Evolutionary conservation across 2,329 filamentous ascomycete genomes (phyloP).

Genomic region (Cryphonectria radicalis): DNA sequence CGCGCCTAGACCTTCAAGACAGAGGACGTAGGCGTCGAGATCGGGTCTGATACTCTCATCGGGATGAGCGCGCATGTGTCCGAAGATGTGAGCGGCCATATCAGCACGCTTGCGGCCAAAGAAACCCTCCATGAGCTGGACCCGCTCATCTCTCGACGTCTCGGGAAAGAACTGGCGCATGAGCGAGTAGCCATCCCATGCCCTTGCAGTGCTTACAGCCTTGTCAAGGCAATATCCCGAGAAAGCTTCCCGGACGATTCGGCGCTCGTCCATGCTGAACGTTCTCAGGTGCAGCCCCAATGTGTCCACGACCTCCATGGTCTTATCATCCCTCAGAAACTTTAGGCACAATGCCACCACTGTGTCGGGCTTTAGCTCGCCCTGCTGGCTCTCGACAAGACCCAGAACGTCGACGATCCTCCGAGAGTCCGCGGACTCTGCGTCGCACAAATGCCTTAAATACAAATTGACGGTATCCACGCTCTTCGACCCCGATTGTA

Average conservation of each 20-base stretch:
- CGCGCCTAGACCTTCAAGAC: slow-evolving; percentile 75
- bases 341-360: slow-evolving; percentile 73
- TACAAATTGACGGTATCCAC: slow-evolving; percentile 72
- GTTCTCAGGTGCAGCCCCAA: slow-evolving; percentile 75
- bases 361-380: slow-evolving; percentile 73
- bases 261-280: slow-evolving; percentile 72
- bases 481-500: slow-evolving; percentile 50
- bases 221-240: slow-evolving; percentile 69
- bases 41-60: slow-evolving; percentile 67
- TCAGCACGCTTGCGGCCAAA: slow-evolving; percentile 78
- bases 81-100: slow-evolving; percentile 85
- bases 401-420: slow-evolving; percentile 74
- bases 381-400: slow-evolving; percentile 71
- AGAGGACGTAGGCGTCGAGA: slow-evolving; percentile 74
- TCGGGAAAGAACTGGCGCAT: slow-evolving; percentile 68
- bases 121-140: slow-evolving; percentile 79
- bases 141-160: slow-evolving; percentile 67
- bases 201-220: slow-evolving; percentile 63
- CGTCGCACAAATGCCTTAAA: slow-evolving; percentile 68
- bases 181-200: slow-evolving; percentile 70
- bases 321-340: slow-evolving; percentile 76
- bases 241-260: slow-evolving; percentile 67
- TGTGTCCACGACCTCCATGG: slow-evolving; percentile 79
- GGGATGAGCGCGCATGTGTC: slow-evolving; percentile 85
- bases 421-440: slow-evolving; percentile 66